phyloP scores from a whole-genome alignment of 2,329 filamentous ascomycete species.

The Fusarium irregulare region DNA sequence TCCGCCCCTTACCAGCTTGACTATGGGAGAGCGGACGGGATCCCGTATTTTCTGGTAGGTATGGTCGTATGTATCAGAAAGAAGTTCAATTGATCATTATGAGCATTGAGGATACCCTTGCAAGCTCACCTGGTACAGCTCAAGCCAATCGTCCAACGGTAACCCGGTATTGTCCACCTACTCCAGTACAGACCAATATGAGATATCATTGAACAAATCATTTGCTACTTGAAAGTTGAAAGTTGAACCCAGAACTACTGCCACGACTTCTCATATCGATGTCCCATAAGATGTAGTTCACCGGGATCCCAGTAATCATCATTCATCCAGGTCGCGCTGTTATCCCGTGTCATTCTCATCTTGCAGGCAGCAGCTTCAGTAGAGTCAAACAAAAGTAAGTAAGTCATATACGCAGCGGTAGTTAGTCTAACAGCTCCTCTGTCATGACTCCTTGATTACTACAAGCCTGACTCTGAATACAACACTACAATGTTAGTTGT shows the following conservation, averaged over 20 bases:
- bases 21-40: background rate
- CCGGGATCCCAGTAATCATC: background rate
- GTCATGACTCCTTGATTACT: background rate
- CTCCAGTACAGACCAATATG: background rate
- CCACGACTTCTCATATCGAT: background rate
- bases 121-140: background rate
- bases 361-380: background rate
- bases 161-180: background rate
- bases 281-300: background rate
- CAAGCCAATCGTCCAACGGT: background rate
- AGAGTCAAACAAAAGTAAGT: background rate
- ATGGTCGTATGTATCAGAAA: background rate
- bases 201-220: background rate
- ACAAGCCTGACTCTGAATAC: background rate
- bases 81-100: background rate
- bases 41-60: background rate
- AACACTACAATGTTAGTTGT: background rate
- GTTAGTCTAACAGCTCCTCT: background rate
- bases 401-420: background rate
- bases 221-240: background rate
- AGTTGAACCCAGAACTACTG: background rate
- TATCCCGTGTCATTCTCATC: background rate
- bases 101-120: background rate
- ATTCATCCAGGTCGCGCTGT: background rate
- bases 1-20: background rate